Evolutionary conservation across 805 yeast genomes (phyloP).

Genomic region (Tetrapisispora arboricola): DNA sequence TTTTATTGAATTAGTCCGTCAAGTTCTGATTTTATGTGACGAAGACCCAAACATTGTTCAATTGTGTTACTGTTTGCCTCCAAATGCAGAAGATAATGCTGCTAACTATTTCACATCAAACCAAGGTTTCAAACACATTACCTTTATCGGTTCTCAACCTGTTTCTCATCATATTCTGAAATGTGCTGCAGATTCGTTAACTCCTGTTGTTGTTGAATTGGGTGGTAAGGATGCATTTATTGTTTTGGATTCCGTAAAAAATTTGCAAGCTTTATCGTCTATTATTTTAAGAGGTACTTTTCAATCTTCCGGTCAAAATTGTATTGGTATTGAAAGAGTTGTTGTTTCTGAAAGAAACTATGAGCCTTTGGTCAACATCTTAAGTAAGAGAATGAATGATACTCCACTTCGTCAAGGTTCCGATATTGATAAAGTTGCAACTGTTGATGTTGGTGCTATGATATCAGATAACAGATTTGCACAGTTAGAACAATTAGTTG

Average conservation of each 20-base stretch:
- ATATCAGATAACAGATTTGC: constrained; percentile 69
- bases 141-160: constrained; percentile 92
- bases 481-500: constrained; percentile 52
- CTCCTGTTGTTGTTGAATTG: constrained; percentile 90
- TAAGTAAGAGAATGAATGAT: constrained; percentile 46
- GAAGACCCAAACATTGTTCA: constrained; percentile 78
- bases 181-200: constrained; percentile 76
- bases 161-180: constrained; percentile 82
- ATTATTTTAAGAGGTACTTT: constrained; percentile 89
- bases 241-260: constrained; percentile 66
- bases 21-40: constrained; percentile 64
- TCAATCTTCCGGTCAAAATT: constrained; percentile 96
- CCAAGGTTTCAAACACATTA: constrained; percentile 72
- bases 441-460: constrained; percentile 94
- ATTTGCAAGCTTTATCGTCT: constrained; percentile 52
- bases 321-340: constrained; percentile 94
- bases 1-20: constrained; percentile 60
- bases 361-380: constrained; percentile 45
- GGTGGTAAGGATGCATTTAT: constrained; percentile 95
- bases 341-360: constrained; percentile 68
- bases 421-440: constrained; percentile 82
- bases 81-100: constrained; percentile 25
- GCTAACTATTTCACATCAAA: constrained; percentile 83
- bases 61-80: constrained; percentile 80
- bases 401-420: constrained; percentile 64